Base-by-base conservation (phyloP, 1,139 yeast species). In the Blastobotrys buckinghamii region DNA sequence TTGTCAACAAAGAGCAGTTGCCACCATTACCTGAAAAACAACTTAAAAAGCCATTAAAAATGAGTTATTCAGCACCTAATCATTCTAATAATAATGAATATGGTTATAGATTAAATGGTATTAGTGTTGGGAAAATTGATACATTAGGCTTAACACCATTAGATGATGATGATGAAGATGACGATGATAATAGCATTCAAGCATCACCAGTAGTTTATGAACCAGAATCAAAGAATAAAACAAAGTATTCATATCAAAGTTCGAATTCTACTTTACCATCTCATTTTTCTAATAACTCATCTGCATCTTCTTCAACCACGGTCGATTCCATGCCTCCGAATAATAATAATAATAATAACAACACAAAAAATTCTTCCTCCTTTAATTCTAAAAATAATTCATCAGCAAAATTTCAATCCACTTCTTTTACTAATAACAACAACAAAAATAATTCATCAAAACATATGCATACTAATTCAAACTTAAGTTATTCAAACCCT, bases 251-350 rank as follows among this genome's bases (percentile, higher is more conserved):
- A n/a, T 44, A 44, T 20, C 47, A 44, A 39, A 44, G 47, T 32
- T 44, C 47, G 4, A 44, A 42, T 32, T 44, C 47, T 7, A 44
- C 47, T 7, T 24, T 44, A 9, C 47, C 47, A 3, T 44, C 47
- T 27, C 50, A 47, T 30, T 47, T 47, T 34, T 42, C 47, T 16
- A 43, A 39, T 38, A 44, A 44, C 26, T 47, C 50, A 17, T 43
- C 47, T 12, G 50, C 50, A 19, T 43, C 50, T 12, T 47, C 50
- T 2, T 43, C 47, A 19, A 47, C 46, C 38, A 47, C 50, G 22
- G 50, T 43, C 2, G 50, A 47, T 34, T 42, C 47, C 12, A 22
- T 39, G 15, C 17, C 39, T 10, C 39, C 39, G 39, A 34, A 34
- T 29, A 13, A 3, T 29, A 10, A 5, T 12, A 29, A 4, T 22